These are phyloP conservation scores for Rutstroemia sp. DNA, from an alignment of 2,329 filamentous ascomycete genomes.

Conservation along the genomic window DNA sequence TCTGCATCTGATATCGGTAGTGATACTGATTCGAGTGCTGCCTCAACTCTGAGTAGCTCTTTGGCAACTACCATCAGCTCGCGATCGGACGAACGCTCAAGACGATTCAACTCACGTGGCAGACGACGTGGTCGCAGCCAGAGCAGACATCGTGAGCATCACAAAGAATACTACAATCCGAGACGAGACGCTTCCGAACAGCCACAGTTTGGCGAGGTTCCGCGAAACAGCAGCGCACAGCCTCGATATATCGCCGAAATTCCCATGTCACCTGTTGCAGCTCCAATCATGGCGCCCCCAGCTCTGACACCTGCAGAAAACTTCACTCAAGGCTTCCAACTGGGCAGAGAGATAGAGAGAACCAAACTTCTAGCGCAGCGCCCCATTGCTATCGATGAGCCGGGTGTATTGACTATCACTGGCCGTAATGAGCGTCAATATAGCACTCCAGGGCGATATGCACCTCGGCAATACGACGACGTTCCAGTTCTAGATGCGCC, in stretches of 20 bases:
- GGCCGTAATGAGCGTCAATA: conserved; percentile 3
- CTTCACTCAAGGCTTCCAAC: conserved; percentile 17
- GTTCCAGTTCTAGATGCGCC: not conserved
- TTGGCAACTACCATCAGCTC: conserved; percentile 15
- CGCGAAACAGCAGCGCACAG: not conserved
- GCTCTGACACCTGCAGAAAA: conserved; percentile 17
- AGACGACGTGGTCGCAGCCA: conserved; percentile 15
- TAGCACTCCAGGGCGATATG: not conserved
- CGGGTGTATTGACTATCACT: conserved; percentile 3
- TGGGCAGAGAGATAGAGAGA: conserved; percentile 20
- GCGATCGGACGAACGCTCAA: conserved; percentile 9
- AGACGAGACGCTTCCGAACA: conserved; percentile 16
- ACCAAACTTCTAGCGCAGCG: conserved; percentile 8
- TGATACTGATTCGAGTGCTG: conserved; percentile 8
- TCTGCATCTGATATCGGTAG: conserved; percentile 9
- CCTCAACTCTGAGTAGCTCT: conserved; percentile 9
- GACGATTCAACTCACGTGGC: not conserved
- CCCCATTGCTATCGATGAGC: conserved; percentile 2
- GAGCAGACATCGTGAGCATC: conserved; percentile 17
- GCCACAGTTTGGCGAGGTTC: conserved; percentile 1
- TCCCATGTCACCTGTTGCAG: conserved; percentile 16
- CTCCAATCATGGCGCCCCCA: conserved; percentile 4
- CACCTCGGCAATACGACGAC: conserved; percentile 10
- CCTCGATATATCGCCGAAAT: conserved; percentile 8
- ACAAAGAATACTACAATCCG: conserved; percentile 13